Percentiles rank a stretch among this genome's conserved stretches.
phyloP scores from a whole-genome alignment of 1,284 basidiomycete species.

The Prillingera fragicola region DNA sequence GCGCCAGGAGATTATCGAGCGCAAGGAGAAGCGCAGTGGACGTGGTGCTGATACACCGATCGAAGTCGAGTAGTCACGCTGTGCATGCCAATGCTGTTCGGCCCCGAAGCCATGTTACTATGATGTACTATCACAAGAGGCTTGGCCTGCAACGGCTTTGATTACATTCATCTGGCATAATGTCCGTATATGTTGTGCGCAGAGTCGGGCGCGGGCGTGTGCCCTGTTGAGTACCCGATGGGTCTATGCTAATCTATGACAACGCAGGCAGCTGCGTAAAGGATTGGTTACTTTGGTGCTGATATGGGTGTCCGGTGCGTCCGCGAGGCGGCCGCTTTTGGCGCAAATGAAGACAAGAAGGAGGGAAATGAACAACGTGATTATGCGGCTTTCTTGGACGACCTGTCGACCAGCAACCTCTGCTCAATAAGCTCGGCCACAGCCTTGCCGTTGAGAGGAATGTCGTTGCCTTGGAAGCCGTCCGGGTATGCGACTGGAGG shows the following conservation, averaged over 20 bases:
- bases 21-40: too few relatives aligned
- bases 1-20: constrained; percentile 34
- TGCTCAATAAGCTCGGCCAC: constrained; percentile 45
- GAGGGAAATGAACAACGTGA: neutral
- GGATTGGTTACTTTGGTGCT: too few relatives aligned
- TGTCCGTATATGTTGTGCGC: neutral
- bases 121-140: too few relatives aligned
- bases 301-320: neutral
- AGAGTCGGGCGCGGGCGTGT: neutral
- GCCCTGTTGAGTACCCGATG: neutral
- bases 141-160: too few relatives aligned
- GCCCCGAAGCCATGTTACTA: too few relatives aligned
- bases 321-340: neutral
- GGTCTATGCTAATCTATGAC: constrained; percentile 5
- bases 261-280: neutral
- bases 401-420: constrained; percentile 37
- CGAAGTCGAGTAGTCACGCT: constrained; percentile 41
- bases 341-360: too few relatives aligned
- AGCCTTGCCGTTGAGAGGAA: constrained; percentile 52
- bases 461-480: constrained; percentile 51
- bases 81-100: too few relatives aligned
- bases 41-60: too few relatives aligned
- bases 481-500: constrained; percentile 49
- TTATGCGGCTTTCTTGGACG: neutral
- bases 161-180: neutral